Evolutionary conservation across 805 yeast genomes (phyloP).

Genomic region (Starmera quercuum): DNA sequence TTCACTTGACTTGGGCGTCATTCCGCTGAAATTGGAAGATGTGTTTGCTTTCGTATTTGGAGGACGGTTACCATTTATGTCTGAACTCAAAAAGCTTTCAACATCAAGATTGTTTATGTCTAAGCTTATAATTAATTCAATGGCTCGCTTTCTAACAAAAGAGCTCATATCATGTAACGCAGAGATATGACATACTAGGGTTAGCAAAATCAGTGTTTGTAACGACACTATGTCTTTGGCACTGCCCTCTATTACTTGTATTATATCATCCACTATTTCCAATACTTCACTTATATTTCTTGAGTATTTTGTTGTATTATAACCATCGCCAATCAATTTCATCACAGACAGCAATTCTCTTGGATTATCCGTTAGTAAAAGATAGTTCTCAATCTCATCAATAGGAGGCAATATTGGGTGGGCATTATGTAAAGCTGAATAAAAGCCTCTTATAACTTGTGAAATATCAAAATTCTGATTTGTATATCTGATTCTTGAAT

Average conservation of each 20-base stretch:
- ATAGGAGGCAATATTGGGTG: slow-evolving; percentile 43
- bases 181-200: slow-evolving; percentile 42
- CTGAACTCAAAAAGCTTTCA: slow-evolving; percentile 13
- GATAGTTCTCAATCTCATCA: slow-evolving; percentile 25
- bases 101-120: slow-evolving; percentile 33
- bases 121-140: slow-evolving; percentile 28
- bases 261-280: slow-evolving; percentile 25
- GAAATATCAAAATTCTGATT: slow-evolving; percentile 14
- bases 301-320: slow-evolving; percentile 26
- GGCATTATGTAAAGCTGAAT: slow-evolving; percentile 28
- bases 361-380: slow-evolving; percentile 25
- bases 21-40: not conserved
- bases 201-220: slow-evolving; percentile 32
- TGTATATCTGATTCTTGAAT: slow-evolving; percentile 2
- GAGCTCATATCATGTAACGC: slow-evolving; percentile 40
- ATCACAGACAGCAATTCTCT: slow-evolving; percentile 37
- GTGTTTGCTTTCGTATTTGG: not conserved
- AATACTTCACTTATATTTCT: slow-evolving; percentile 33
- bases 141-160: slow-evolving; percentile 33
- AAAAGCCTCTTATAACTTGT: slow-evolving; percentile 22
- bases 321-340: slow-evolving; percentile 45
- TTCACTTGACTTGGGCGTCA: slow-evolving; percentile 6
- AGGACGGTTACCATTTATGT: slow-evolving; percentile 16
- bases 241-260: slow-evolving; percentile 19
- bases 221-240: slow-evolving; percentile 34